Evolutionary conservation across 192 early-diverging fungal species (phyloP).

Genomic region (Coemansia sp.): DNA sequence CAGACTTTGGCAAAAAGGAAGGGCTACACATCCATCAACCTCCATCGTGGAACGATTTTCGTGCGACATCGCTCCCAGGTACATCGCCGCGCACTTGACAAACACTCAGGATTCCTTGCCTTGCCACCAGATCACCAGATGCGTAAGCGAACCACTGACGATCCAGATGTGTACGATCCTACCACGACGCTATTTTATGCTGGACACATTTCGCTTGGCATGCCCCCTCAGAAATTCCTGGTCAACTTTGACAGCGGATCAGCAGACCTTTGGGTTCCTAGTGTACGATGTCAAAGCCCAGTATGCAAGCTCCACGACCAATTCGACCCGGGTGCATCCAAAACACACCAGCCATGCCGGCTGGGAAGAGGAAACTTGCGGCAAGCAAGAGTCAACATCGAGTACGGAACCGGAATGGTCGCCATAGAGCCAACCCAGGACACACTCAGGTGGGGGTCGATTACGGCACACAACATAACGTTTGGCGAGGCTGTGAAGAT

Average conservation of each 20-base stretch:
- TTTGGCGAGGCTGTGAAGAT: slow-evolving; percentile 46
- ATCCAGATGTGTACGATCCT: slow-evolving; percentile 22
- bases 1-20: slow-evolving; percentile 4
- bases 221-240: slow-evolving; percentile 64
- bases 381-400: slow-evolving; percentile 8
- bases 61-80: slow-evolving; percentile 32
- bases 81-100: slow-evolving; percentile 21
- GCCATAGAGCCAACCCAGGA: slow-evolving; percentile 35
- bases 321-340: slow-evolving; percentile 18
- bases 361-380: neutral
- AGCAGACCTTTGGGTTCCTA: slow-evolving; percentile 72
- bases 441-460: slow-evolving; percentile 34
- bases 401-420: slow-evolving; percentile 51
- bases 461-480: slow-evolving; percentile 26
- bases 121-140: neutral
- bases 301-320: slow-evolving; percentile 28
- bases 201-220: slow-evolving; percentile 64
- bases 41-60: slow-evolving; percentile 42
- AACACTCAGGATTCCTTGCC: slow-evolving; percentile 32
- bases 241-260: slow-evolving; percentile 72
- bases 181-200: slow-evolving; percentile 59
- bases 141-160: neutral
- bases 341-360: neutral
- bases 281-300: slow-evolving; percentile 28
- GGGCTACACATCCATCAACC: slow-evolving; percentile 36